Conservation (phyloP, 2,329 filamentous ascomycete species). For the Cadophora gregata region DNA sequence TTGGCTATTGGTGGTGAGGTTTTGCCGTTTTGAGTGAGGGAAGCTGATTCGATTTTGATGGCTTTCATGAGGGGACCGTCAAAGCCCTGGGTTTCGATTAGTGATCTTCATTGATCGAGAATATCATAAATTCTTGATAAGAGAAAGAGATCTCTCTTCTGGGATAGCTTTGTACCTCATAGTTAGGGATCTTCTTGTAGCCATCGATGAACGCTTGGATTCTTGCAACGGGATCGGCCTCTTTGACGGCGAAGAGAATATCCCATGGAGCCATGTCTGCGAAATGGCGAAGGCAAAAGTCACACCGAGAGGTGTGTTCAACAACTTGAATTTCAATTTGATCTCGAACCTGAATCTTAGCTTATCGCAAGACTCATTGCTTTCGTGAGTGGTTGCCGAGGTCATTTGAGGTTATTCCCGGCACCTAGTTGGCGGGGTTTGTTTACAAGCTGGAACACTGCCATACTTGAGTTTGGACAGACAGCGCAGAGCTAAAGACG, state of each 20-base stretch:
- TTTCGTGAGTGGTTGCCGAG: background rate
- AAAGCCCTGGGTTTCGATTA: background rate
- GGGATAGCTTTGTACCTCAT: background rate
- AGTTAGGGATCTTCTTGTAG: background rate
- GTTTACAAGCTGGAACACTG: no score
- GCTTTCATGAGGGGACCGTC: background rate
- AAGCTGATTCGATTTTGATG: background rate
- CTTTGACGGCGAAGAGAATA: background rate
- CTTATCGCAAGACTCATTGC: no score
- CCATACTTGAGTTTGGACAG: no score
- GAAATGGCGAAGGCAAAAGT: background rate
- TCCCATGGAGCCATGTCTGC: background rate
- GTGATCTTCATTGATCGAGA: no score
- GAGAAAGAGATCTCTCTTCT: background rate
- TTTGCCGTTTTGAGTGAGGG: background rate
- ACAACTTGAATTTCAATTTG: no score
- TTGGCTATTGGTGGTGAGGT: background rate
- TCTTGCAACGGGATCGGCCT: background rate
- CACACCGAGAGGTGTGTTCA: no score
- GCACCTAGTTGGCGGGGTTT: background rate
- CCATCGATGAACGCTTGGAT: conserved; percentile 1
- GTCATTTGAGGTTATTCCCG: background rate
- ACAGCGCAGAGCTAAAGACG: no score
- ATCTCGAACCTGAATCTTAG: no score
- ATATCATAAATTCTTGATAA: no score